phyloP scores from a whole-genome alignment of 805 yeast species.

The Candida schatavii region DNA sequence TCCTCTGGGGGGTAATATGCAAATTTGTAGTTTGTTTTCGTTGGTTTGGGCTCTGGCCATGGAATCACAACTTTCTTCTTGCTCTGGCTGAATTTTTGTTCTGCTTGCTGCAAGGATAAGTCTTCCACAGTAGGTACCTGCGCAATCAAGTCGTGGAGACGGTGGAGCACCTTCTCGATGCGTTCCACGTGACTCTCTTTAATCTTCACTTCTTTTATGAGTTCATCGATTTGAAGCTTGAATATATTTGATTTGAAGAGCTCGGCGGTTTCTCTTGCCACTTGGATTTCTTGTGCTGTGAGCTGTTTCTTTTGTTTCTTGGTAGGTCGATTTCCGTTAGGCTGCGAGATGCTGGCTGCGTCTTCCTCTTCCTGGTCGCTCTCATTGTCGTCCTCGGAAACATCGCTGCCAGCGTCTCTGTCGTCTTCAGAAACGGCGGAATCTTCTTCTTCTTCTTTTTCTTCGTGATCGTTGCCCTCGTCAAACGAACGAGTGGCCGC shows the following conservation, averaged over 20 bases:
- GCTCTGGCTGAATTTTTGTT: conserved; percentile 42
- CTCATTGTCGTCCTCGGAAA: conserved; percentile 11
- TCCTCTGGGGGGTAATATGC: conserved; percentile 67
- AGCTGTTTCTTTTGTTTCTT: conserved; percentile 40
- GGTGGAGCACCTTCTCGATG: conserved; percentile 74
- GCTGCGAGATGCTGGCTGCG: background rate
- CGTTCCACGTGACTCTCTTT: conserved; percentile 64
- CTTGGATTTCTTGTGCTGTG: conserved; percentile 80
- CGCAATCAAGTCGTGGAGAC: conserved; percentile 65
- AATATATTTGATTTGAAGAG: conserved; percentile 92
- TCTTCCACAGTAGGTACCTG: conserved; percentile 52
- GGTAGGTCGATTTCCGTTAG: conserved; percentile 20
- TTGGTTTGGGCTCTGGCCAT: conserved; percentile 87
- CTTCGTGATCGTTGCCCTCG: conserved; percentile 25
- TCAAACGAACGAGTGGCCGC: background rate
- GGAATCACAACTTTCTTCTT: conserved; percentile 62
- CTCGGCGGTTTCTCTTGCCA: conserved; percentile 92
- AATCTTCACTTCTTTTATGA: conserved; percentile 73
- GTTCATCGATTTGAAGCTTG: conserved; percentile 91
- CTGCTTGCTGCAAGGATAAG: conserved; percentile 58
- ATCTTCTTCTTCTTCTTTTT: conserved; percentile 13
- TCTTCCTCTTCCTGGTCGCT: conserved; percentile 14
- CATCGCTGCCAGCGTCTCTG: conserved; percentile 14
- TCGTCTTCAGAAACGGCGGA: conserved; percentile 11
- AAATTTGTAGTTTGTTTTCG: conserved; percentile 67